Base-by-base conservation (phyloP, 106 monocot species). In the Hemerocallis citrina region DNA sequence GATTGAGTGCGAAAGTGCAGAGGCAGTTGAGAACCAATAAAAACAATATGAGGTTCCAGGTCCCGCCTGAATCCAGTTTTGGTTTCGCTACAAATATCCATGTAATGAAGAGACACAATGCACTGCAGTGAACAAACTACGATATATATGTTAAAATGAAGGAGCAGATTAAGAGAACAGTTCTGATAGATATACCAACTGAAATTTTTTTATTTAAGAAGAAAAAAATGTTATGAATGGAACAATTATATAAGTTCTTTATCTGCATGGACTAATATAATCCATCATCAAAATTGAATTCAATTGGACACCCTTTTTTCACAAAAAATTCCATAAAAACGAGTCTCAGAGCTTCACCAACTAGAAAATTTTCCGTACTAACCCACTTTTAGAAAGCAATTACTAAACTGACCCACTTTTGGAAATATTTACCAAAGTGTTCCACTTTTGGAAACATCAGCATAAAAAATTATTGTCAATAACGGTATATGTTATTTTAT, bases 181-280 rank as follows among this genome's bases (percentile, higher is more conserved):
- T n/a, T n/a, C n/a, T n/a, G n/a, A n/a, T n/a, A n/a, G n/a, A n/a
- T n/a, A n/a, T n/a, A n/a, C n/a, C n/a, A n/a, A n/a, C n/a, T n/a
- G n/a, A n/a, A n/a, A n/a, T n/a, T n/a, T n/a, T n/a, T n/a, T n/a
- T n/a, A n/a, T n/a, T n/a, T n/a, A n/a, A n/a, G n/a, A n/a, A n/a
- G n/a, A n/a, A n/a, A n/a, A n/a, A n/a, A n/a, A n/a, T n/a, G n/a
- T n/a, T n/a, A n/a, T n/a, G 23, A 34, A 33, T 24, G 35, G 58
- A 36, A 7, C 12, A 21, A 9, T 17, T 7, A 5, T 38, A 16
- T 41, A 36, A 34, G 34, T n/a, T n/a, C n/a, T 20, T 14, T 82
- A 89, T 90, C 89, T 95, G 95, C 89, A 95, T n/a, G 95, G 95
- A 55, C 95, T 95, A 32, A 90, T 90, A 76, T 95, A 95, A 48